Conservation (phyloP, 495 filamentous ascomycete species). For the Annulohypoxylon stygium region DNA sequence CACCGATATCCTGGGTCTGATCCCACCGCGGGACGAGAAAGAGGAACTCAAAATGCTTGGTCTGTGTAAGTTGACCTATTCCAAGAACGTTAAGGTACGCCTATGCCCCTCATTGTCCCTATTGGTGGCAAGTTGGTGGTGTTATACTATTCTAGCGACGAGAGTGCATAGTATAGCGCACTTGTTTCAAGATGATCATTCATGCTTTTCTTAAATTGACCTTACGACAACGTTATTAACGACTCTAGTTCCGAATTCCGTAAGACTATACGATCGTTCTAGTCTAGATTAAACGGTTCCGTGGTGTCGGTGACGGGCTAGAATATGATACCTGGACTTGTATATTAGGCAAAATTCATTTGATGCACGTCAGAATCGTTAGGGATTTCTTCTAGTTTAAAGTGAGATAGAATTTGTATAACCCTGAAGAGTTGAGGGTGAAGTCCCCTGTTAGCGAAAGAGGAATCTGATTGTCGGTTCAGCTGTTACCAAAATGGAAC, state of each 20-base stretch:
- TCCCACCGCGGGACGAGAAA: slow-evolving; percentile 44
- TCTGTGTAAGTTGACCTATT: slow-evolving; percentile 42
- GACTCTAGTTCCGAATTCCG: slow-evolving; percentile 31
- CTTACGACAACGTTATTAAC: slow-evolving; percentile 34
- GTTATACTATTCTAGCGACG: slow-evolving; percentile 25
- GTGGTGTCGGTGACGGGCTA: slow-evolving; percentile 44
- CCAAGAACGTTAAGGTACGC: slow-evolving; percentile 5
- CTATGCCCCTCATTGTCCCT: slow-evolving; percentile 35
- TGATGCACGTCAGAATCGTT: slow-evolving; percentile 41
- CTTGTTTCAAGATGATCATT: slow-evolving; percentile 47
- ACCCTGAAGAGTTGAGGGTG: not conserved
- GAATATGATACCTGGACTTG: slow-evolving; percentile 37
- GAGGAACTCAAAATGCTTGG: slow-evolving; percentile 30
- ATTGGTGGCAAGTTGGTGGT: slow-evolving; percentile 32
- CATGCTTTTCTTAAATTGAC: slow-evolving; percentile 34
- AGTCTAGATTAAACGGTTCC: slow-evolving; percentile 45
- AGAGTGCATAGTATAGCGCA: slow-evolving; percentile 24
- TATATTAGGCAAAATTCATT: slow-evolving; percentile 40
- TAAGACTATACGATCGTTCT: slow-evolving; percentile 25
- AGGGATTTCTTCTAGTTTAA: not conserved
- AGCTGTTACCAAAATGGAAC: slow-evolving; percentile 13
- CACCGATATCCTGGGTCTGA: slow-evolving; percentile 49
- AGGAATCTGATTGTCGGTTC: slow-evolving; percentile 24
- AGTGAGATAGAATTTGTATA: slow-evolving; percentile 19
- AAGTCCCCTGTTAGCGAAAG: slow-evolving; percentile 28